Conservation (phyloP, 306 rosid species). For the Cyclanthera cordifolia region DNA sequence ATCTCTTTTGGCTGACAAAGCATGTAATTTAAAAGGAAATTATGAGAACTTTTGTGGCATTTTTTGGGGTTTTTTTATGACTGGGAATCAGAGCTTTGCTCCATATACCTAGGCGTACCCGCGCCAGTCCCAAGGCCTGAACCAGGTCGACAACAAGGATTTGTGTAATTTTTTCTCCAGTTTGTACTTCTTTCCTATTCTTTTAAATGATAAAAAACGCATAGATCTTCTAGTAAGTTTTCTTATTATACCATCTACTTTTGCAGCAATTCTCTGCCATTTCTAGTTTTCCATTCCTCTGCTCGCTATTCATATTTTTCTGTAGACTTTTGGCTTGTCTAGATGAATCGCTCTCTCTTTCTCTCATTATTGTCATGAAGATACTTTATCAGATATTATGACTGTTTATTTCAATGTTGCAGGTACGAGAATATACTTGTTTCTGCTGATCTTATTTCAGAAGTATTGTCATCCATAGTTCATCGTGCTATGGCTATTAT, state of each 20-base stretch:
- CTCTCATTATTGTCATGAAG: not conserved
- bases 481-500: conserved; percentile 48
- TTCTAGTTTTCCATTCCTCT: not conserved
- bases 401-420: conserved; percentile 20
- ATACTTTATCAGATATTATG: not conserved
- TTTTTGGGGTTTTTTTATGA: too few species aligned
- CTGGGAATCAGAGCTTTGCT: too few species aligned
- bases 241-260: too few species aligned
- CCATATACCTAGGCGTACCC: too few species aligned
- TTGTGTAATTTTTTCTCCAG: not conserved
- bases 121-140: too few species aligned
- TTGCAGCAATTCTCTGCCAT: too few species aligned
- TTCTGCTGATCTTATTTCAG: conserved; percentile 77
- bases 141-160: too few species aligned
- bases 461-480: conserved; percentile 53
- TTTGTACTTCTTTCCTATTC: not conserved
- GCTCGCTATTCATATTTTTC: not conserved
- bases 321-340: not conserved
- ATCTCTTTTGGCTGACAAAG: not conserved
- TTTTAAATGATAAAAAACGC: not conserved
- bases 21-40: not conserved
- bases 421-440: conserved; percentile 83
- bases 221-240: too few species aligned
- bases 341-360: not conserved
- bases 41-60: not conserved